Conservation (phyloP, 306 rosid genomes). For the Medicago arabica region DNA sequence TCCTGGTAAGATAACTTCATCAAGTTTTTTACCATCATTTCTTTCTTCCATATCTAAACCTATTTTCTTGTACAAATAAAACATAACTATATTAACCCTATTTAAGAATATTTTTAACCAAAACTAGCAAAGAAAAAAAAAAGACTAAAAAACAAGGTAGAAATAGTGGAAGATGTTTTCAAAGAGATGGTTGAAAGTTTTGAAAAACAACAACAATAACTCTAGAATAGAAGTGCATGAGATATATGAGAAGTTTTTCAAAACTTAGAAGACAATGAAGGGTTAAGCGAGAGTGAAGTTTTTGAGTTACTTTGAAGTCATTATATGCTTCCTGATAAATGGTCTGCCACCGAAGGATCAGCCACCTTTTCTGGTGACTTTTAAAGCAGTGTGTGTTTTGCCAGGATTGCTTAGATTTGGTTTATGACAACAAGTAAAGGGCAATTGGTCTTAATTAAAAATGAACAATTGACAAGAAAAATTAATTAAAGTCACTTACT, state of each 20-base stretch:
- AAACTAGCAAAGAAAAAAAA: not conserved
- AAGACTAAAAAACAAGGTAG: not conserved
- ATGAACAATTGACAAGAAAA: conserved; percentile 56
- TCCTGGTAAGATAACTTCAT: conserved; percentile 88
- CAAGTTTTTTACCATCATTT: conserved; percentile 61
- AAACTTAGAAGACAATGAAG: conserved; percentile 21
- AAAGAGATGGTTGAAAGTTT: not conserved
- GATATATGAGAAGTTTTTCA: conserved; percentile 23
- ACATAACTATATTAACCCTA: too few relatives aligned
- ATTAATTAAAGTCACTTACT: conserved; percentile 35
- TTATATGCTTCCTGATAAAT: conserved; percentile 83
- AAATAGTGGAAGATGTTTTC: conserved; percentile 34
- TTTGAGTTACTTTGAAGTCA: conserved; percentile 58
- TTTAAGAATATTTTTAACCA: too few relatives aligned
- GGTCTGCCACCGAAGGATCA: conserved; percentile 88
- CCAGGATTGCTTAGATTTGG: conserved; percentile 42
- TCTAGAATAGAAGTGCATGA: conserved; percentile 40
- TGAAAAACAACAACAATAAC: conserved; percentile 22
- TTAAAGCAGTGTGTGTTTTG: conserved; percentile 60
- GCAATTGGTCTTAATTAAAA: conserved; percentile 46
- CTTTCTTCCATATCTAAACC: conserved; percentile 46
- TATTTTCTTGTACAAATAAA: too few relatives aligned
- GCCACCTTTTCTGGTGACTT: conserved; percentile 93
- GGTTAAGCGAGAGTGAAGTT: conserved; percentile 47
- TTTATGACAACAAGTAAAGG: conserved; percentile 42